phyloP scores from a whole-genome alignment of 2,329 filamentous ascomycete genomes.

The Diplocarpon rosae region DNA sequence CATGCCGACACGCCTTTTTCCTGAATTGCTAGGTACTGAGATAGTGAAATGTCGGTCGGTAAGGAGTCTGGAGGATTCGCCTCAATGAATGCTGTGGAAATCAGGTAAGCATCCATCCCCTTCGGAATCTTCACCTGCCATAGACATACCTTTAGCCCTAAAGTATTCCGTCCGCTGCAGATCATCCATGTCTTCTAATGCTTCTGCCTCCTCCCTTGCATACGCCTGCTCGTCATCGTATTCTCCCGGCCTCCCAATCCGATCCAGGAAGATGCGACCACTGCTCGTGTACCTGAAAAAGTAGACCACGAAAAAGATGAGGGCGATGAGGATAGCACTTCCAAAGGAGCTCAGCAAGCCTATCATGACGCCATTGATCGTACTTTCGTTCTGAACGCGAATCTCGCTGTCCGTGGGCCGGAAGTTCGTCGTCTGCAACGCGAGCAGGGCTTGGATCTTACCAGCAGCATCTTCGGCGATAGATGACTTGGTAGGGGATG shows the following conservation, averaged over 20 bases:
- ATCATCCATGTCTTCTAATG: slow-evolving; percentile 91
- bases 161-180: slow-evolving; percentile 82
- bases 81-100: slow-evolving; percentile 68
- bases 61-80: slow-evolving; percentile 90
- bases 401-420: slow-evolving; percentile 5
- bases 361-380: slow-evolving; percentile 74
- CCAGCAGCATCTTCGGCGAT: slow-evolving; percentile 3
- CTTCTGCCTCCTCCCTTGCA: slow-evolving; percentile 85
- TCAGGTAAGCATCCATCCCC: slow-evolving; percentile 9
- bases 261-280: slow-evolving; percentile 85
- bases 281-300: slow-evolving; percentile 86
- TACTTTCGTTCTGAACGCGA: slow-evolving; percentile 27
- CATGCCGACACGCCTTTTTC: slow-evolving; percentile 99
- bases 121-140: neutral
- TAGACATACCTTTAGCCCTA: slow-evolving; percentile 73
- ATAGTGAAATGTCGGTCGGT: slow-evolving; percentile 93
- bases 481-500: slow-evolving; percentile 6
- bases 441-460: slow-evolving; percentile 8
- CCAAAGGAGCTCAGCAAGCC: slow-evolving; percentile 90
- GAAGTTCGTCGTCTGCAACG: slow-evolving; percentile 5
- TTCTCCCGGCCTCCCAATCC: slow-evolving; percentile 85
- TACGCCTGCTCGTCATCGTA: slow-evolving; percentile 98
- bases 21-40: slow-evolving; percentile 95
- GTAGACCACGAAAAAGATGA: slow-evolving; percentile 74
- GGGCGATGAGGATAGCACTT: slow-evolving; percentile 72